Base-by-base conservation (phyloP, 352 stramenopile genomes). In the Globisporangium mamillatum region DNA sequence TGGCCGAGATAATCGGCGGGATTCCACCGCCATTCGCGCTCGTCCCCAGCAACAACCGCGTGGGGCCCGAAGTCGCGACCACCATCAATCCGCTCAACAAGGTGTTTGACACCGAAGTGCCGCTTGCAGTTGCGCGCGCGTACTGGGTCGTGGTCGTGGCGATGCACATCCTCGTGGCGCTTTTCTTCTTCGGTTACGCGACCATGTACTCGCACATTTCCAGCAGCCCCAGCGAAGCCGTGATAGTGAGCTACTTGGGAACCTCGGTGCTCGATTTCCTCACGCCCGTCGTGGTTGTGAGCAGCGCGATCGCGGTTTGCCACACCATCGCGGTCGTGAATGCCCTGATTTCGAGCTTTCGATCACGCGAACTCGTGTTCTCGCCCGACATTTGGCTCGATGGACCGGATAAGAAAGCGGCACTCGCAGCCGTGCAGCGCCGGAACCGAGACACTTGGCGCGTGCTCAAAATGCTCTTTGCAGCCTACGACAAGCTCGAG, bases 371-470 rank as follows among this genome's bases (percentile, higher is more conserved):
- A 24, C 50, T 70, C 16, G 56, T 70, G n/a, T 65, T 70, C 36
- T 70, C 64, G 46, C 64, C 64, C 4, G 64, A 70, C 14, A 70
- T 65, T 25, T 70, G 64, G 46, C 64, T 70, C 24, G 24, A 63
- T 14, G 64, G 64, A 8, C 64, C 64, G 1, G 46, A 70, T 34
- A 70, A 70, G 32, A 63, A 63, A 10, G 56, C 36, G 0, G 44
- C 56, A 6, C 64, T 70, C 2, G 57, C 48, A 18, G 57, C 27
- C 4, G 55, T 36, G 24, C 64, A 70, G 25, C 34, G 12, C 1
- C 64, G 57, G 16, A 70, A 70, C 22, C 56, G 64, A 5, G 64
- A 70, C 16, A 55, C 36, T 0, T 70, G 64, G 64, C 60, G 64
- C 44, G 25, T 64, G 5, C 57, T 65, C n/a, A 48, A 54, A 8